Conservation (phyloP, 75 land plant genomes). For the Larix kaempferi region DNA sequence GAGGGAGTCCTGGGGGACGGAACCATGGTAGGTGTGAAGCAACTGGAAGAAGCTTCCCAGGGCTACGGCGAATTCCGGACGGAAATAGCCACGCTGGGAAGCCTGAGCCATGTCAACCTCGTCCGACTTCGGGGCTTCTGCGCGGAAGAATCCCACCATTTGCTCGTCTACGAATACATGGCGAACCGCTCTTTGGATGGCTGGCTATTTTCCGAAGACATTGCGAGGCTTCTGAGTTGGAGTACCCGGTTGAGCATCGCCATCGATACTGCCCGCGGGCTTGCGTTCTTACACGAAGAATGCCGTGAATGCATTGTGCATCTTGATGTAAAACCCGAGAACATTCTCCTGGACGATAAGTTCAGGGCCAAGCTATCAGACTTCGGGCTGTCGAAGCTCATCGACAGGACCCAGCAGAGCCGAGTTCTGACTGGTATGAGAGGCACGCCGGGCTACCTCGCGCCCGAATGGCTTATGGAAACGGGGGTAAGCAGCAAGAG, state of each 20-base stretch:
- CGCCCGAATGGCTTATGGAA: constrained; percentile 26
- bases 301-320: constrained; percentile 84
- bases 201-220: neutral
- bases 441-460: constrained; percentile 29
- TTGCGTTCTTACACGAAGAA: constrained; percentile 56
- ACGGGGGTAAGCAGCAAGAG: constrained; percentile 12
- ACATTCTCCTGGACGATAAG: constrained; percentile 63
- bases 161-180: constrained; percentile 30
- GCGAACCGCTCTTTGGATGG: constrained; percentile 7
- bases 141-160: constrained; percentile 20
- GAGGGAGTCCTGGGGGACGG: constrained; percentile 22
- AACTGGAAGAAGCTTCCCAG: constrained; percentile 15
- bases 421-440: constrained; percentile 13
- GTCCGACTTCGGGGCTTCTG: constrained; percentile 35
- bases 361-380: constrained; percentile 66
- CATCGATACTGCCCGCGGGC: constrained; percentile 50
- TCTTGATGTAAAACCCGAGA: constrained; percentile 89
- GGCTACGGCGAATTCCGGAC: constrained; percentile 26
- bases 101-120: constrained; percentile 28
- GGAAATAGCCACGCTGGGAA: constrained; percentile 23
- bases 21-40: constrained; percentile 30
- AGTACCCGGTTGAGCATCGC: constrained; percentile 40
- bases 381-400: constrained; percentile 75
- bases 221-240: constrained; percentile 37
- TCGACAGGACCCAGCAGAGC: constrained; percentile 28